Percentiles rank a stretch among this genome's conserved stretches.
Conservation (phyloP, 352 stramenopile species). For the Phytophthora rubi region DNA sequence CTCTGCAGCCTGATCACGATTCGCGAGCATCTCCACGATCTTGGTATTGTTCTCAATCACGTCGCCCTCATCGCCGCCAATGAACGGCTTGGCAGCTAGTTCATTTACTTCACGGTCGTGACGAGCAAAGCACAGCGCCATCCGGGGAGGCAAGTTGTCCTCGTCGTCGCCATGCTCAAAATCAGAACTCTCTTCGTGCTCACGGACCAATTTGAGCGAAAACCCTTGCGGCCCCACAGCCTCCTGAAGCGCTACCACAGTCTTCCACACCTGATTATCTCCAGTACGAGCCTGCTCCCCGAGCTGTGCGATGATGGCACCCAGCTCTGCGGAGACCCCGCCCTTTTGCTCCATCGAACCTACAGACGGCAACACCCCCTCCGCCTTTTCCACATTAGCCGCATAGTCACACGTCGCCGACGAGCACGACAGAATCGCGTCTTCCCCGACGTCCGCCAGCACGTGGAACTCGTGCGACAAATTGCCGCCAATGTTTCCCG, state of each 20-base stretch:
- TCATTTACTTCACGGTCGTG: slow-evolving; percentile 73
- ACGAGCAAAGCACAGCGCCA: slow-evolving; percentile 66
- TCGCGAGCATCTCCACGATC: slow-evolving; percentile 31
- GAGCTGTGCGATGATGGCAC: slow-evolving; percentile 33
- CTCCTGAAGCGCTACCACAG: slow-evolving; percentile 39
- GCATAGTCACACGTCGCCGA: slow-evolving; percentile 68
- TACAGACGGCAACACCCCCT: slow-evolving; percentile 42
- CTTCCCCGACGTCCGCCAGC: slow-evolving; percentile 81
- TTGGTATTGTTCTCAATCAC: slow-evolving; percentile 37
- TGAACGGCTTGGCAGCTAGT: slow-evolving; percentile 73
- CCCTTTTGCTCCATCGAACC: neutral
- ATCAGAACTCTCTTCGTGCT: slow-evolving; percentile 30
- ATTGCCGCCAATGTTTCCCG: slow-evolving; percentile 88
- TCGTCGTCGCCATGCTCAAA: slow-evolving; percentile 9
- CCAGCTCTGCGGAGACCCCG: slow-evolving; percentile 18
- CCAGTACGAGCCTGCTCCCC: slow-evolving; percentile 18
- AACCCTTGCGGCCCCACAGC: slow-evolving; percentile 24
- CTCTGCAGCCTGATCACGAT: slow-evolving; percentile 18
- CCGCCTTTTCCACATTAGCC: slow-evolving; percentile 89
- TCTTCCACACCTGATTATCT: slow-evolving; percentile 39
- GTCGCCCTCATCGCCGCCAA: slow-evolving; percentile 62
- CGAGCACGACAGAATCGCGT: slow-evolving; percentile 79
- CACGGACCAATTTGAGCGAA: slow-evolving; percentile 46
- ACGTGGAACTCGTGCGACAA: slow-evolving; percentile 92
- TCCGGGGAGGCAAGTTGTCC: slow-evolving; percentile 9